Evolutionary conservation across 164 flowering plant genomes (phyloP).

Genomic region (Berberis thunbergii): DNA sequence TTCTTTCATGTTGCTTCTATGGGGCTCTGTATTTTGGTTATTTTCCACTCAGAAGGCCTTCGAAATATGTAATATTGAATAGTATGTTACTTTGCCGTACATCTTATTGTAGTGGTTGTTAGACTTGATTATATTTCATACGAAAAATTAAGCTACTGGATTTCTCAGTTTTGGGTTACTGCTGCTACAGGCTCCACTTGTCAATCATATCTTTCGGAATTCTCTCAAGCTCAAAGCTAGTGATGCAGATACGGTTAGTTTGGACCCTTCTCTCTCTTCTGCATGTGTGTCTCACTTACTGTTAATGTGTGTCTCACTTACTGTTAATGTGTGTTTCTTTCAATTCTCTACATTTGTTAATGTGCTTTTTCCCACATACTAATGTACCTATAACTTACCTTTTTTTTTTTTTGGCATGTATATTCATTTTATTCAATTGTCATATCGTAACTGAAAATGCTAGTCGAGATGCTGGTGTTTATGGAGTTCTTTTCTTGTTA

Average conservation of each 20-base stretch:
- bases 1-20: no score
- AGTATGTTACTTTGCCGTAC: neutral
- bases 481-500: conserved; percentile 14
- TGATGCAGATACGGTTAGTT: conserved; percentile 76
- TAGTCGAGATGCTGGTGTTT: neutral
- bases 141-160: neutral
- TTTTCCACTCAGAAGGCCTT: no score
- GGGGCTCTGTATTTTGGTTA: no score
- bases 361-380: no score
- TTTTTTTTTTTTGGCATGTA: neutral
- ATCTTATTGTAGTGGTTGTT: neutral
- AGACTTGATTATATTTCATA: neutral
- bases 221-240: conserved; percentile 81
- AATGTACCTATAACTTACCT: neutral
- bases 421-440: no score
- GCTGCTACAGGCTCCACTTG: conserved; percentile 53
- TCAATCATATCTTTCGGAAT: conserved; percentile 49
- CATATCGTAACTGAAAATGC: neutral
- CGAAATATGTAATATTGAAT: no score
- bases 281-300: neutral
- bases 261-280: neutral
- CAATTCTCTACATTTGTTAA: no score
- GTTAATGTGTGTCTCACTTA: no score
- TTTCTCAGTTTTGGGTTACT: neutral
- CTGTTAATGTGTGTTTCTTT: neutral